phyloP scores from a whole-genome alignment of 1,284 basidiomycete species.

The Sphaerobolus stellatus region DNA sequence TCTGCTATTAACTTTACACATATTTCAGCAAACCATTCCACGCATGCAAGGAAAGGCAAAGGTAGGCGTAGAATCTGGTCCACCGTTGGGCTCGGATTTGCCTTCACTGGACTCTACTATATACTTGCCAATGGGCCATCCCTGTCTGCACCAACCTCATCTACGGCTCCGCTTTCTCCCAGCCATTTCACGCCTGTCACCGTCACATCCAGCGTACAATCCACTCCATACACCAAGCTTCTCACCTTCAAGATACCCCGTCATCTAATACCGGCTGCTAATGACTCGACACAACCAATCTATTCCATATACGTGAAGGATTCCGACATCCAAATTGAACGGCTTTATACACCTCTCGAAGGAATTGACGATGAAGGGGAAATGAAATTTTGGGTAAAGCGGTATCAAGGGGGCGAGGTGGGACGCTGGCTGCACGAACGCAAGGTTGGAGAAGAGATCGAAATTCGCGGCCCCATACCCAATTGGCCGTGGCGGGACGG shows the following conservation, averaged over 20 bases:
- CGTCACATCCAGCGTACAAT: slow-evolving; percentile 51
- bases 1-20: neutral
- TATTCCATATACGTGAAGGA: slow-evolving; percentile 83
- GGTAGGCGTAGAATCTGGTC: neutral
- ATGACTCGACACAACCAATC: slow-evolving; percentile 43
- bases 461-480: slow-evolving; percentile 73
- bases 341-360: slow-evolving; percentile 78
- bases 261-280: slow-evolving; percentile 35
- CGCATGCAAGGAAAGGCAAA: neutral
- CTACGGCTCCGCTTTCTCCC: slow-evolving; percentile 46
- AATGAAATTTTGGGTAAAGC: slow-evolving; percentile 76
- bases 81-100: slow-evolving; percentile 1
- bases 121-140: slow-evolving; percentile 11
- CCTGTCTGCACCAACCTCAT: slow-evolving; percentile 22
- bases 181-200: slow-evolving; percentile 63
- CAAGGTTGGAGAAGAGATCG: slow-evolving; percentile 61
- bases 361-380: slow-evolving; percentile 62
- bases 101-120: slow-evolving; percentile 8
- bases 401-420: slow-evolving; percentile 77
- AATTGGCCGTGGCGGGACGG: slow-evolving; percentile 64
- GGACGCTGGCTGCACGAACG: slow-evolving; percentile 79
- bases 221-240: slow-evolving; percentile 57
- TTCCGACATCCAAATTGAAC: slow-evolving; percentile 85
- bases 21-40: neutral
- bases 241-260: slow-evolving; percentile 59